Conservation (phyloP, 176 grass and related monocot genomes). For the Carex pumila region DNA sequence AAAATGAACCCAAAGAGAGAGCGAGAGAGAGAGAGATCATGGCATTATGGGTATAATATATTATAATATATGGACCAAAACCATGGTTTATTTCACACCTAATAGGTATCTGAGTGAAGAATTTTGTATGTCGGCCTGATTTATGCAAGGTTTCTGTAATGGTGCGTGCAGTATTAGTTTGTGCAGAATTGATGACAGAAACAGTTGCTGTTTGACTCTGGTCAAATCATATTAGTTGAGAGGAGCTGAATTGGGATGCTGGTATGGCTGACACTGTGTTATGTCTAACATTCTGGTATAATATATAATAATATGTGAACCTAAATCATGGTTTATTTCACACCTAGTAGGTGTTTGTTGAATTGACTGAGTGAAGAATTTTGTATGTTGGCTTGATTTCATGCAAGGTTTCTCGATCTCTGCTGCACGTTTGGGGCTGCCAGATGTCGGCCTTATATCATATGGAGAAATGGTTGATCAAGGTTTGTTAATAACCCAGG, state of each 20-base stretch:
- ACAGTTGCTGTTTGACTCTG: too few relatives aligned
- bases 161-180: too few relatives aligned
- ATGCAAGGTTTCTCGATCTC: slow-evolving; percentile 63
- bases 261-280: too few relatives aligned
- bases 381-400: slow-evolving; percentile 10
- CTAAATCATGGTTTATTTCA: not conserved
- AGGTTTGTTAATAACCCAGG: slow-evolving; percentile 68
- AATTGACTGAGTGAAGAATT: not conserved
- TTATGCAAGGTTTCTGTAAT: too few relatives aligned
- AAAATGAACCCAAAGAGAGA: too few relatives aligned
- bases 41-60: not conserved
- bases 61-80: not conserved
- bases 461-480: slow-evolving; percentile 97
- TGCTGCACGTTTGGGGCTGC: slow-evolving; percentile 71
- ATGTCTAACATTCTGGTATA: too few relatives aligned
- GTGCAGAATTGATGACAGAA: too few relatives aligned
- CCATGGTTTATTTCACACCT: not conserved
- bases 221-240: too few relatives aligned
- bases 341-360: not conserved
- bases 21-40: too few relatives aligned
- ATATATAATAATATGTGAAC: not conserved
- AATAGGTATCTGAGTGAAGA: not conserved
- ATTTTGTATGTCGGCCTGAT: not conserved
- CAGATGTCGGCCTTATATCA: slow-evolving; percentile 94
- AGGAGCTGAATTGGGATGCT: too few relatives aligned